These are phyloP conservation scores for Vinca minor DNA, from an alignment of 257 asterid species.

Conservation along the genomic window DNA sequence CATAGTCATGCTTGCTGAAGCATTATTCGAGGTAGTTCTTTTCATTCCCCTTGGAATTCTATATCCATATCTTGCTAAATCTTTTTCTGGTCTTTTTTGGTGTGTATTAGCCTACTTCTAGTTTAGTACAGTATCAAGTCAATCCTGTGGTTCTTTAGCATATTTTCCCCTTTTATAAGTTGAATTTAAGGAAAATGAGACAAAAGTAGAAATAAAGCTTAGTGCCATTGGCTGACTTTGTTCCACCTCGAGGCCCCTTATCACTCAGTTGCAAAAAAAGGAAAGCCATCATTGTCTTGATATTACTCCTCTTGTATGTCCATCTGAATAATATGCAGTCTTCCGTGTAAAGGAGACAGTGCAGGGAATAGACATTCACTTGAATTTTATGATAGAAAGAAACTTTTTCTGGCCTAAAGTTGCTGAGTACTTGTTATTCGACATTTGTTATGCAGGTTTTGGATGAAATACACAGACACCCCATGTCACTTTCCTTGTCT, in stretches of 20 bases:
- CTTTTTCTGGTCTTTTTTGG: neutral
- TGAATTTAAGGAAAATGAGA: neutral
- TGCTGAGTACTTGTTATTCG: neutral
- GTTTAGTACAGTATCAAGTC: neutral
- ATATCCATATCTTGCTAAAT: neutral
- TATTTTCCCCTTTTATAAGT: neutral
- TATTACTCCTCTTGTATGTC: neutral
- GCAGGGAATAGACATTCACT: neutral
- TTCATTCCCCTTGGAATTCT: neutral
- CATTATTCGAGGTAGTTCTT: constrained; percentile 77
- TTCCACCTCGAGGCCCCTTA: neutral
- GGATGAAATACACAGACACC: constrained; percentile 91
- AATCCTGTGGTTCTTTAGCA: neutral
- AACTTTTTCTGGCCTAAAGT: neutral
- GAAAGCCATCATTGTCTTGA: neutral
- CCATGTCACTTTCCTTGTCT: constrained; percentile 64
- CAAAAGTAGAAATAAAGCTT: neutral
- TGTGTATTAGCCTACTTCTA: neutral
- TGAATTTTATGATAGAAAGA: neutral
- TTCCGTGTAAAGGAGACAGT: neutral
- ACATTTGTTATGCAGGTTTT: constrained; percentile 47
- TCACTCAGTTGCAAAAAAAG: neutral
- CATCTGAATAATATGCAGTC: neutral
- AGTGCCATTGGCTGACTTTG: neutral
- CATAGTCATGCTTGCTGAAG: constrained; percentile 90